phyloP scores from a whole-genome alignment of 192 early-diverging fungal species.

The Phlyctochytrium planicorne region DNA sequence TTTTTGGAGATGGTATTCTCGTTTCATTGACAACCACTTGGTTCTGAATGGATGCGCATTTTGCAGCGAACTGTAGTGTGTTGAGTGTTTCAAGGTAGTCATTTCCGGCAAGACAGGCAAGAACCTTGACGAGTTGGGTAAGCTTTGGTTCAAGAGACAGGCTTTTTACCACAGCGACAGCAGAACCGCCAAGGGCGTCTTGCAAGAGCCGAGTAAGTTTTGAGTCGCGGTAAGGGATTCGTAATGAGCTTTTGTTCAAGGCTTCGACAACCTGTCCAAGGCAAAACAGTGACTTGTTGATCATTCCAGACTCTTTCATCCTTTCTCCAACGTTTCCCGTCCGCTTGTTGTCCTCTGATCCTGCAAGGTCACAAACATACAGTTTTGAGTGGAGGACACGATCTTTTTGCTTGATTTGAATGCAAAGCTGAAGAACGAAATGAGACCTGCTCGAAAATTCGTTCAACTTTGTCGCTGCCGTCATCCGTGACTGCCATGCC shows the following conservation, averaged over 20 bases:
- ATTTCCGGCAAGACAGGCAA: conserved; percentile 55
- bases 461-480: too few species aligned
- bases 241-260: conserved; percentile 25
- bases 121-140: background rate
- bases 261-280: conserved; percentile 80
- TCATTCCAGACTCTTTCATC: conserved; percentile 76
- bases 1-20: too few species aligned
- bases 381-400: too few species aligned
- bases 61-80: conserved; percentile 65
- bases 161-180: conserved; percentile 66
- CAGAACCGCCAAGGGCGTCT: conserved; percentile 63
- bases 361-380: too few species aligned
- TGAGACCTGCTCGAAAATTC: too few species aligned
- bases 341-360: conserved; percentile 86
- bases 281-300: conserved; percentile 79
- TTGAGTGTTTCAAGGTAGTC: background rate
- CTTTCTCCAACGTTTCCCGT: conserved; percentile 85
- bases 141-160: conserved; percentile 49
- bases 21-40: too few species aligned
- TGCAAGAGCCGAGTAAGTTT: conserved; percentile 70
- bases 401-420: too few species aligned
- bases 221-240: conserved; percentile 40
- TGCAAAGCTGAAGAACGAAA: too few species aligned
- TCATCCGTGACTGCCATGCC: too few species aligned
- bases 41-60: too few species aligned